Base-by-base conservation (phyloP, 257 asterid species). In the Nicotiana obtusifolia region DNA sequence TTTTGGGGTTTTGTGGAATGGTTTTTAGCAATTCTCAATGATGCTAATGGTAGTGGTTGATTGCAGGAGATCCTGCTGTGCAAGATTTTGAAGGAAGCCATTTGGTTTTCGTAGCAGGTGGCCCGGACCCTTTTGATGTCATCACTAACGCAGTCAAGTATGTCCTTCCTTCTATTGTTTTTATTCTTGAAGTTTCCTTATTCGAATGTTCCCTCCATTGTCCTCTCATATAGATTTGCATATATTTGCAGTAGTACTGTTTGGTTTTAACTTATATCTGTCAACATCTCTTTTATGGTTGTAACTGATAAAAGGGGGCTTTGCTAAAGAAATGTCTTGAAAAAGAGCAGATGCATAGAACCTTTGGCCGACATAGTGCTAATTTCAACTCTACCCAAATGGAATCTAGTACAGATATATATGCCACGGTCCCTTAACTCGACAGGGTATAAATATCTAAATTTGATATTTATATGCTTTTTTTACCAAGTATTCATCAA, bases 101-200 rank as follows among this genome's bases (percentile, higher is more conserved):
- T 84, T 85, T 95, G 54, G 93, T 93, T 84, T 93, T 82, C 28
- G 92, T 95, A 76, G 95, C 94, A 35, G 99, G 98, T 88, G 99
- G 99, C 86, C 86, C 95, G 14, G 95, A 93, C 86, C 98, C 99
- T 16, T 95, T 93, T 81, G 97, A 93, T 87, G 95, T 93, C 88
- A 92, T 92, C 86, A 89, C 97, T 59, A 90, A 85, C 64, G 95
- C 99, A 68, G 97, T 93, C 93, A 93, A 92, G 99, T 95, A 91
- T 60, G 37, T 66, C 83, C 19, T 68, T 84, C 62, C 33, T 49
- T 47, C 26, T 8, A 49, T 47, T 35, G 44, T 47, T 73, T 22
- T 24, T 37, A 4, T 49, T 71, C 37, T 47, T 44, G 78, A 22
- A 71, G 22, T 41, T 68, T 71, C 59, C 78, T 71, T 20, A 44